Evolutionary conservation across 1,139 yeast genomes (phyloP).

Genomic region (Yamadazyma dushanensis): DNA sequence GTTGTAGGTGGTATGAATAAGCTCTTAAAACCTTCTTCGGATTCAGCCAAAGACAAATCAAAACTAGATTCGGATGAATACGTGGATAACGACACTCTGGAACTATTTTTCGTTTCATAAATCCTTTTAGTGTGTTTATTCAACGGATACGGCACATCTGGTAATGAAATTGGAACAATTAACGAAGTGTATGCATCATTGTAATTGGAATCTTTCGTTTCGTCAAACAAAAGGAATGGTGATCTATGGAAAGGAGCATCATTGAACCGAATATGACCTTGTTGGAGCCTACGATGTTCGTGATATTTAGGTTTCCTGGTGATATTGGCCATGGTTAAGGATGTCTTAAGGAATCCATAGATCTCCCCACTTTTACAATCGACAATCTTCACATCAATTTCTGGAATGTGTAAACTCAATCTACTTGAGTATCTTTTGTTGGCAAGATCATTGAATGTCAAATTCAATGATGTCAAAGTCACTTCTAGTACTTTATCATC

Average conservation of each 20-base stretch:
- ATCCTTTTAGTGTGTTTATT: conserved; percentile 19
- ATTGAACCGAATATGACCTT: conserved; percentile 61
- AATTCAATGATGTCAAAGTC: conserved; percentile 36
- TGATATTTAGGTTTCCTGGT: conserved; percentile 52
- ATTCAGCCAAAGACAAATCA: background rate
- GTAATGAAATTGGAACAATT: conserved; percentile 62
- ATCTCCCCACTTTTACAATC: conserved; percentile 22
- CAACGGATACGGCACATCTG: conserved; percentile 65
- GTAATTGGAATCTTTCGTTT: conserved; percentile 47
- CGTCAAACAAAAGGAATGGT: conserved; percentile 64
- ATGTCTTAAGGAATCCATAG: conserved; percentile 44
- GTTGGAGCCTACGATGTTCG: conserved; percentile 54
- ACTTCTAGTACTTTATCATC: conserved; percentile 17
- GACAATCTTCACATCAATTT: conserved; percentile 34
- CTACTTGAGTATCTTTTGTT: conserved; percentile 64
- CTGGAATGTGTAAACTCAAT: conserved; percentile 51
- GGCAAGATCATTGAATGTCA: conserved; percentile 67
- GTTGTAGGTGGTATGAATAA: conserved; percentile 29
- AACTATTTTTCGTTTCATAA: conserved; percentile 3
- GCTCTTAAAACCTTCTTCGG: conserved; percentile 1
- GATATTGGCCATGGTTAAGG: conserved; percentile 61
- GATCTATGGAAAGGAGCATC: conserved; percentile 85
- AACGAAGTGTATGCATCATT: conserved; percentile 51
- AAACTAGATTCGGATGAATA: conserved; percentile 5
- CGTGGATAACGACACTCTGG: conserved; percentile 4